Conservation (phyloP, 129 eudicot genomes). For the Kitagawia praeruptora region DNA sequence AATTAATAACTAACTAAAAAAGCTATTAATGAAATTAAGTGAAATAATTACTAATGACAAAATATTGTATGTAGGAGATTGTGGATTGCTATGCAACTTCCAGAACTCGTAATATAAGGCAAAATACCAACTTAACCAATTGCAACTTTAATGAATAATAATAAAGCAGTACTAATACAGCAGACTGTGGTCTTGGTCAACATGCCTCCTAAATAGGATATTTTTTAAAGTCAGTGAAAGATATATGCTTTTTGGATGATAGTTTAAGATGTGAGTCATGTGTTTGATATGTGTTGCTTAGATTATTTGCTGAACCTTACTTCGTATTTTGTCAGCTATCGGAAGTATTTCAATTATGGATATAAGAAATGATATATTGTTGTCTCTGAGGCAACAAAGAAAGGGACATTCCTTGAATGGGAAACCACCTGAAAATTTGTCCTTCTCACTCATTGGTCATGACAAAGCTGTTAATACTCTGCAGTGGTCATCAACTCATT, state of each 20-base stretch:
- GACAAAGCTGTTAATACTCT: conserved; percentile 61
- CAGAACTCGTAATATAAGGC: neutral
- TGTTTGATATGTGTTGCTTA: neutral
- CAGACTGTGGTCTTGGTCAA: neutral
- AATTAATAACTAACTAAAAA: no score
- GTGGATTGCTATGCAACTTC: neutral
- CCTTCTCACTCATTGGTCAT: conserved; percentile 52
- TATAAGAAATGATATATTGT: conserved; percentile 44
- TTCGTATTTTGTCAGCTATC: conserved; percentile 27
- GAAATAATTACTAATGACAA: no score
- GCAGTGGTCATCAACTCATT: conserved; percentile 72
- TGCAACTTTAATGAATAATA: neutral
- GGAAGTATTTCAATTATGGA: conserved; percentile 61
- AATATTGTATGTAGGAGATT: no score
- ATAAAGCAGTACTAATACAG: neutral
- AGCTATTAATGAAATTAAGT: no score
- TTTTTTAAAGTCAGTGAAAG: neutral
- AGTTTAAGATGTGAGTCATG: conserved; percentile 1
- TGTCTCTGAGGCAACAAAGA: conserved; percentile 38
- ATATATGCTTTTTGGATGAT: neutral
- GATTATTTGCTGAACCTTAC: neutral
- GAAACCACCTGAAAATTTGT: conserved; percentile 30
- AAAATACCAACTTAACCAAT: neutral
- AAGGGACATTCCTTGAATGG: conserved; percentile 16
- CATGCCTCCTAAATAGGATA: neutral